Evolutionary conservation across 2,329 filamentous ascomycete species (phyloP), one percentile per base, ranked within the genome.

Genomic region (Penicillium freii): DNA sequence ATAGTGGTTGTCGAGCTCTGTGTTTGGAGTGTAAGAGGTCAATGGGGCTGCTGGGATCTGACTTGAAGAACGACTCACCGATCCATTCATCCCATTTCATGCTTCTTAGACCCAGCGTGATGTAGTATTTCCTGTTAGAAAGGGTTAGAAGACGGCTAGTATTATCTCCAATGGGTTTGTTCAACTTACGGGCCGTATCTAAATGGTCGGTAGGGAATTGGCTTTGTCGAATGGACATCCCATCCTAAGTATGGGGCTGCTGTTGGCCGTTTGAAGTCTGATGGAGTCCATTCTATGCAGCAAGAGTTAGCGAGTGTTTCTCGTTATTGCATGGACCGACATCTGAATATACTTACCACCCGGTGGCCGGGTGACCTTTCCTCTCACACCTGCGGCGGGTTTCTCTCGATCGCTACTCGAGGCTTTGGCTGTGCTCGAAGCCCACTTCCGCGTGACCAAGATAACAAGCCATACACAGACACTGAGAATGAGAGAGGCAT

Each of bases 1-100:
- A 71, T 85, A 95, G 46, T 92, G 82, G 68, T 89, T 92, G 74
- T 95, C 91, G 27, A 95, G 82, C 74, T 95, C 89, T 81, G 55
- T 27, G 8, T 44, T 42, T 13, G 43, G 25, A 15, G 4, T 31
- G 11, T 23, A 19, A 57, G 34, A 27, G 48, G 44, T 47, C 2
- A 51, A 47, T 50, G 23, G 13, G 13, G 38, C 29, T 13, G 7
- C 23, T 19, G 42, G 19, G 10, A 46, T 4, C 1, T 42, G 27
- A 11, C 5, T 8, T 6, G 15, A 2, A 29, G 40, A 34, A 11
- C 36, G 27, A 33, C 63, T 54, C 57, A 77, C 75, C 77, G 67
- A 93, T 91, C 90, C 90, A 92, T 56, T 91, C 86, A 52, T 88
- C 82, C 74, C 84, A 86, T 33, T 84, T 79, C 76, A 90, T 82